Evolutionary conservation across 352 stramenopile species (phyloP), one percentile per base, ranked within the genome.

Genomic region (Phytophthora cactorum): DNA sequence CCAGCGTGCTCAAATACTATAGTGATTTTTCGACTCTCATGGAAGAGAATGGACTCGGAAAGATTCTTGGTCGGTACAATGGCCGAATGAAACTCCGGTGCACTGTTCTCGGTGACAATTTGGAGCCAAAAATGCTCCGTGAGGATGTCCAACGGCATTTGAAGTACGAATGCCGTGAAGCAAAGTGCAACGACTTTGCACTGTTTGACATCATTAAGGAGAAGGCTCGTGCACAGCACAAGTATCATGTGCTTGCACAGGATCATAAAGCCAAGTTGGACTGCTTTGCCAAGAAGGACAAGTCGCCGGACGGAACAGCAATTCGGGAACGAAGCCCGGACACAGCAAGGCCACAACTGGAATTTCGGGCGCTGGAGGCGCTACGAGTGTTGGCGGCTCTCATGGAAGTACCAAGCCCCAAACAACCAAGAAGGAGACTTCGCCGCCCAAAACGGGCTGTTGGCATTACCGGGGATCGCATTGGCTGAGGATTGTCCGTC

Each of bases 1-100:
- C 34, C 17, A 46, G 57, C 29, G 45, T 67, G 15, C 63, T 67
- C 1, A 72, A 64, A 31, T 68, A 63, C n/a, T 63, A 64, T 11
- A 36, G 58, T 17, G 44, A 61, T 4, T 60, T 60, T 45, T 6
- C 60, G 8, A 55, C 43, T 6, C 22, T 67, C 15, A 67, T 61
- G 32, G 47, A 72, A 15, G 29, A 54, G 34, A 60, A 61, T 36
- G 58, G 44, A 32, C 12, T 60, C 0, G 38, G 11, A 0, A 31
- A 54, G 2, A 43, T 60, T 15, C 12, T 52, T 43, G 51, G 27
- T 6, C 32, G 22, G 15, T 67, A 61, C 7, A 39, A 43, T 5
- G 51, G 61, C 12, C 41, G 60, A 3, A 61, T 67, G 43, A 61
- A 67, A n/a, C 25, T 59, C 9, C 43, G 54, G 10, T 60, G 51